Evolutionary conservation across 495 filamentous ascomycete species (phyloP).

Genomic region (Beverwykella pulmonaria): DNA sequence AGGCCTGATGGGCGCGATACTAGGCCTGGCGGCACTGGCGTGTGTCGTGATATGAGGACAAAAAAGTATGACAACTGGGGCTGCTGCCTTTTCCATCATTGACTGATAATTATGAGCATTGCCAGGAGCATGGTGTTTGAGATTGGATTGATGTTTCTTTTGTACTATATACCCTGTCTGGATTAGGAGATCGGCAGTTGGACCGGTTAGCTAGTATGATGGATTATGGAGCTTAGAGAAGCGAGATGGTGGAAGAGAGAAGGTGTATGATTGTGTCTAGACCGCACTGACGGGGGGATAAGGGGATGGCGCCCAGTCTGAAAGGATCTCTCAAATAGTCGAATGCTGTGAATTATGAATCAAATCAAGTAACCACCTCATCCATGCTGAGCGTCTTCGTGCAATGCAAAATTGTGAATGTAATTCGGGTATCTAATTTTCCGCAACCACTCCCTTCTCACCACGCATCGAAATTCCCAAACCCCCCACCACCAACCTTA

Average conservation of each 20-base stretch:
- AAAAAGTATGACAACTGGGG: too few species aligned
- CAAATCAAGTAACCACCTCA: not conserved
- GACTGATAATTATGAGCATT: too few species aligned
- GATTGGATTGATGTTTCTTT: conserved; percentile 3
- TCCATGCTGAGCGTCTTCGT: too few species aligned
- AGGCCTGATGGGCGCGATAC: not conserved
- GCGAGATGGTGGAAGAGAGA: not conserved
- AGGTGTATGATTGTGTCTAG: not conserved
- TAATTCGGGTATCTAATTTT: conserved; percentile 5
- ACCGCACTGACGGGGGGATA: not conserved
- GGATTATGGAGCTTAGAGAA: not conserved
- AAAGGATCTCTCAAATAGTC: not conserved
- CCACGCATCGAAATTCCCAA: conserved; percentile 92
- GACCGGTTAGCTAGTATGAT: not conserved
- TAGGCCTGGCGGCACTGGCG: not conserved
- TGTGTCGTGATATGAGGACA: not conserved
- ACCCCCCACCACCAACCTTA: conserved; percentile 69
- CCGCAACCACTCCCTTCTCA: conserved; percentile 40
- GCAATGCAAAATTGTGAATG: not conserved
- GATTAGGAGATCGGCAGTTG: not conserved
- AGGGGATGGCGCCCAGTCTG: not conserved
- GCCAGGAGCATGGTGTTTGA: not conserved
- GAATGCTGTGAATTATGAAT: not conserved
- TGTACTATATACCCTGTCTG: conserved; percentile 19
- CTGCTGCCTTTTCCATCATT: too few species aligned